Evolutionary conservation across 331 rosid species (phyloP).

Genomic region (Saraca asoca): DNA sequence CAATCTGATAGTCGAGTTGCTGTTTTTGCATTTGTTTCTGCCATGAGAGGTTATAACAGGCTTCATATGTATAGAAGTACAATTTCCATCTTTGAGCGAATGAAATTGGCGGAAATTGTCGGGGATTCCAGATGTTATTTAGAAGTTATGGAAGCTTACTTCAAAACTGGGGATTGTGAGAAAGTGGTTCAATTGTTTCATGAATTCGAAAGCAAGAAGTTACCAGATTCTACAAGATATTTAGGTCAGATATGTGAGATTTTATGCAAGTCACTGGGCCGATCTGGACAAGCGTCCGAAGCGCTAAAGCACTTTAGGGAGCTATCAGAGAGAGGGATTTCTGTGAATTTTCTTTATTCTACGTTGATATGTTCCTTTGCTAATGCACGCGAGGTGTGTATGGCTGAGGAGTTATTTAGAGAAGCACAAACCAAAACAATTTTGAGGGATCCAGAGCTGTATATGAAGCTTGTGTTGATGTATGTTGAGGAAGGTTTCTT

Average conservation of each 20-base stretch:
- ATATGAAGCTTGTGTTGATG: conserved; percentile 62
- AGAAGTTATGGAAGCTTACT: conserved; percentile 61
- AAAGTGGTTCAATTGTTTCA: conserved; percentile 50
- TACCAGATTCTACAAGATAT: conserved; percentile 32
- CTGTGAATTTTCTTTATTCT: conserved; percentile 52
- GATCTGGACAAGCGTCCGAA: conserved; percentile 54
- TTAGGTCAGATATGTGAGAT: conserved; percentile 46
- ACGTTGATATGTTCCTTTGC: conserved; percentile 61
- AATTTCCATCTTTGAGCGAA: conserved; percentile 40
- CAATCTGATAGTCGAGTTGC: conserved; percentile 37
- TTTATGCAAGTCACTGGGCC: conserved; percentile 51
- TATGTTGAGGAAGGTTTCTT: conserved; percentile 63
- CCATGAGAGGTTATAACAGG: conserved; percentile 64
- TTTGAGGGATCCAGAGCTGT: conserved; percentile 61
- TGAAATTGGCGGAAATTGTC: conserved; percentile 42
- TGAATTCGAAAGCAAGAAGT: conserved; percentile 41
- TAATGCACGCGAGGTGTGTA: conserved; percentile 40
- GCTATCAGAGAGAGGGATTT: conserved; percentile 44
- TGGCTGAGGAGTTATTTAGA: conserved; percentile 53
- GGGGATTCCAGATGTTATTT: conserved; percentile 52
- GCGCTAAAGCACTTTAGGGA: conserved; percentile 60
- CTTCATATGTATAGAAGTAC: conserved; percentile 72
- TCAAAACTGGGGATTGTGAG: conserved; percentile 44
- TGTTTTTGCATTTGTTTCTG: conserved; percentile 49
- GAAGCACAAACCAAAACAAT: conserved; percentile 51